Conservation (phyloP, 805 yeast species). For the Saturnispora besseyi region DNA sequence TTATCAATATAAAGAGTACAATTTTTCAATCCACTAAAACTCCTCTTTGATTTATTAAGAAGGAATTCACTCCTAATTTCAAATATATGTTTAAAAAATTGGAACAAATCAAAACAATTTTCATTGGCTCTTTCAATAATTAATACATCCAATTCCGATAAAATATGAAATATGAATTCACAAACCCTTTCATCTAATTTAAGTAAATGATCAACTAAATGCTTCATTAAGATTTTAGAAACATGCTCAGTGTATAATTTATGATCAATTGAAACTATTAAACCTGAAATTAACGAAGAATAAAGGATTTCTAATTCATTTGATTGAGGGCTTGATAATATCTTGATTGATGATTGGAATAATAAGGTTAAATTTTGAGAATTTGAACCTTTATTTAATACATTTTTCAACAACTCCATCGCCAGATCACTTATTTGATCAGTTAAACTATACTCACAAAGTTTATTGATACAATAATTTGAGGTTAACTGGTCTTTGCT, state of each 20-base stretch:
- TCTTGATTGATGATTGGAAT: neutral
- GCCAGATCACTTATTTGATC: neutral
- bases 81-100: conserved; percentile 8
- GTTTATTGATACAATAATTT: neutral
- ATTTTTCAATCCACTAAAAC: conserved; percentile 8
- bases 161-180: conserved; percentile 8
- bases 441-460: conserved; percentile 3
- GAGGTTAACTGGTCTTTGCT: neutral
- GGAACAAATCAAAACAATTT: conserved; percentile 7
- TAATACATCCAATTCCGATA: conserved; percentile 4
- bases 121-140: neutral
- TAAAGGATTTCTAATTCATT: neutral
- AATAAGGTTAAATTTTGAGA: neutral
- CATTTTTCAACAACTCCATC: neutral
- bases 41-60: neutral
- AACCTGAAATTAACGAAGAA: conserved; percentile 8
- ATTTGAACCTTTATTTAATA: neutral
- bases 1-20: conserved; percentile 13
- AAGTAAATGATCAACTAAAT: conserved; percentile 1
- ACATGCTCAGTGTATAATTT: conserved; percentile 1
- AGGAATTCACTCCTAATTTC: conserved; percentile 9
- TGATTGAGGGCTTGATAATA: neutral
- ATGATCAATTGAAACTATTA: conserved; percentile 9
- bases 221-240: neutral
- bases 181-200: conserved; percentile 7